Conservation (phyloP, 116 monocot species). For the Zostera marina region DNA sequence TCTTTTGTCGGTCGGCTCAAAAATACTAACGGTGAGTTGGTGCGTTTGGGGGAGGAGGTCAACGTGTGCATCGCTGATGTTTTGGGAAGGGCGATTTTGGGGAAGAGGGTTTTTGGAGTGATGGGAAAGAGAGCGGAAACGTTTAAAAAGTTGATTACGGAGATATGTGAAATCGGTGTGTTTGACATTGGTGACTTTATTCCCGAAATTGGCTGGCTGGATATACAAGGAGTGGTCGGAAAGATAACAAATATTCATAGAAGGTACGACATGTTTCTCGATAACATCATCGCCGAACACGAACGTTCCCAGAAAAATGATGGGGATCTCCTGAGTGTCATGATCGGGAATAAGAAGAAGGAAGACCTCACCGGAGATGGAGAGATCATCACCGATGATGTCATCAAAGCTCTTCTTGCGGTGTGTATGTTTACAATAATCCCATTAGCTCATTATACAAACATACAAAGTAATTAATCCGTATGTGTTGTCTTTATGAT, state of each 20-base stretch:
- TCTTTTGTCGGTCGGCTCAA: slow-evolving; percentile 8
- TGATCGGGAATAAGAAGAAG: slow-evolving; percentile 11
- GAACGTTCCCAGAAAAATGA: background rate
- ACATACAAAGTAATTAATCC: background rate
- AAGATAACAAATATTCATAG: slow-evolving; percentile 30
- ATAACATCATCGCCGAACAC: slow-evolving; percentile 17
- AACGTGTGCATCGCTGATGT: slow-evolving; percentile 28
- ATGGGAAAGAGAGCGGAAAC: slow-evolving; percentile 19
- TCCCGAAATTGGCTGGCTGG: slow-evolving; percentile 27
- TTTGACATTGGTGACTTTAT: slow-evolving; percentile 55
- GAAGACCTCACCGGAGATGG: slow-evolving; percentile 9
- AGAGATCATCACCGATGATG: slow-evolving; percentile 7
- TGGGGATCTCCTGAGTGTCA: slow-evolving; percentile 13
- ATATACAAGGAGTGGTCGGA: slow-evolving; percentile 29
- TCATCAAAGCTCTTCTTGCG: slow-evolving; percentile 40
- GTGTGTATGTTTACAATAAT: slow-evolving; percentile 18
- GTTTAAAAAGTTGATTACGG: slow-evolving; percentile 52
- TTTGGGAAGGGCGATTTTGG: slow-evolving; percentile 19
- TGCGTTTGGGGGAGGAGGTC: slow-evolving; percentile 25
- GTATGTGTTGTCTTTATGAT: background rate
- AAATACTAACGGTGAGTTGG: slow-evolving; percentile 2
- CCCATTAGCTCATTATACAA: background rate
- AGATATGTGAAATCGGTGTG: slow-evolving; percentile 36
- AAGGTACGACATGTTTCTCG: slow-evolving; percentile 22
- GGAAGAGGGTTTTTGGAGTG: slow-evolving; percentile 26